These are phyloP conservation scores for Crithidia acanthocephali DNA, from an alignment of 208 protist species.

Conservation along the genomic window DNA sequence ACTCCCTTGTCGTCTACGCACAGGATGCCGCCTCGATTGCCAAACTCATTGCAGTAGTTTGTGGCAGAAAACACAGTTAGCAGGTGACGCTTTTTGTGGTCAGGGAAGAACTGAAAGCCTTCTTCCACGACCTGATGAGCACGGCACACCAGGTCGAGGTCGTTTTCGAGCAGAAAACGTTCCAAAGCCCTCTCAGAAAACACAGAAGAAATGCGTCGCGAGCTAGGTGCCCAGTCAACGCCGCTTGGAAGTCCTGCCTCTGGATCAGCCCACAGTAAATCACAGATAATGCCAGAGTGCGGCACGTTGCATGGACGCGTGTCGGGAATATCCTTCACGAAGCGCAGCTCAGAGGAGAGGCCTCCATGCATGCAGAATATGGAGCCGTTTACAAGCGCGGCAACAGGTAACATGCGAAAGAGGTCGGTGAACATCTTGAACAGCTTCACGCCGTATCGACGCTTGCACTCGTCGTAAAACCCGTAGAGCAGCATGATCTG, in stretches of 20 bases:
- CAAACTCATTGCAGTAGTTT: slow-evolving; percentile 99
- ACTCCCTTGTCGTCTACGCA: slow-evolving; percentile 96
- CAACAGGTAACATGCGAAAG: slow-evolving; percentile 98
- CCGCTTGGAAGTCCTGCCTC: slow-evolving; percentile 93
- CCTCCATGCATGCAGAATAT: slow-evolving; percentile 99
- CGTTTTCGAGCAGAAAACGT: slow-evolving; percentile 96
- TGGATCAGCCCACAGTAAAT: slow-evolving; percentile 99
- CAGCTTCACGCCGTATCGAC: slow-evolving; percentile 96
- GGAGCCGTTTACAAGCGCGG: slow-evolving; percentile 98
- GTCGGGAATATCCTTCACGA: slow-evolving; percentile 92
- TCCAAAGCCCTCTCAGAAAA: slow-evolving; percentile 97
- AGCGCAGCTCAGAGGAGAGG: slow-evolving; percentile 94
- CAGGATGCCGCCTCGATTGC: slow-evolving; percentile 99
- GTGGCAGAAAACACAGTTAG: slow-evolving; percentile 99
- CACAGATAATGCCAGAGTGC: slow-evolving; percentile 98
- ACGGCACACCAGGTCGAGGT: slow-evolving; percentile 98
- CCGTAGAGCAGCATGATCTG: slow-evolving; percentile 99
- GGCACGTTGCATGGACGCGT: slow-evolving; percentile 98
- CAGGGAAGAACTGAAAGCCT: slow-evolving; percentile 99
- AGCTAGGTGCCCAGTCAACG: slow-evolving; percentile 97
- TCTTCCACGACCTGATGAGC: slow-evolving; percentile 99
- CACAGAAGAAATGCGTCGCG: slow-evolving; percentile 98
- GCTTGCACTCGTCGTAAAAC: slow-evolving; percentile 99
- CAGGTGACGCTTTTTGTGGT: slow-evolving; percentile 94
- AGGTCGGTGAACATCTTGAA: slow-evolving; percentile 99